Percentiles rank a stretch among this genome's conserved stretches.
These are phyloP conservation scores for Sarocladium brachiariae DNA, from an alignment of 2,329 filamentous ascomycete species.

Conservation along the genomic window DNA sequence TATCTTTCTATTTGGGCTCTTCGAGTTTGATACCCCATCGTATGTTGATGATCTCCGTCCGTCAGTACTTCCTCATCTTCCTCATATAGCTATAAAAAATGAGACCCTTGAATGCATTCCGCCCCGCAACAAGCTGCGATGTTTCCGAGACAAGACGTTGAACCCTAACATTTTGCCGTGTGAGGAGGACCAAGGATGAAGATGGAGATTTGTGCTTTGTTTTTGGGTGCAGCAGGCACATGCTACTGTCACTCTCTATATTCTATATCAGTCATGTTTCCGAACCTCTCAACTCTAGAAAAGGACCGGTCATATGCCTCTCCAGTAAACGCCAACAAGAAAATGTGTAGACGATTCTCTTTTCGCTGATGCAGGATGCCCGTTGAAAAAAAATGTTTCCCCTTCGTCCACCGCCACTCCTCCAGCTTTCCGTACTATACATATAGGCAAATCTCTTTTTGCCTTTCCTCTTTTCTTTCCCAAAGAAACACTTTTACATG, in stretches of 20 bases:
- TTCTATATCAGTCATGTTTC: slow-evolving; percentile 4
- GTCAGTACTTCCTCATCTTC: too few relatives aligned
- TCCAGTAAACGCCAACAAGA: slow-evolving; percentile 5
- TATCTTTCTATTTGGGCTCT: too few relatives aligned
- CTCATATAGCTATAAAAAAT: too few relatives aligned
- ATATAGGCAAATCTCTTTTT: background rate
- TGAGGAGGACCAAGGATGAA: background rate
- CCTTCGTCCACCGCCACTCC: background rate
- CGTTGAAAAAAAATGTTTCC: too few relatives aligned
- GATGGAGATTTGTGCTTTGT: slow-evolving; percentile 4
- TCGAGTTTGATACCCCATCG: too few relatives aligned
- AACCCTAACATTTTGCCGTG: too few relatives aligned
- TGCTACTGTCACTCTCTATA: slow-evolving; percentile 1
- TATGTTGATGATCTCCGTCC: too few relatives aligned
- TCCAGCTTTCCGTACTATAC: background rate
- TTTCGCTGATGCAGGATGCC: slow-evolving; percentile 9
- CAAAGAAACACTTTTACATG: too few relatives aligned
- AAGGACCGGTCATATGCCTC: background rate
- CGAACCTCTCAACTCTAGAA: background rate
- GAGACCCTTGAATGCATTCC: too few relatives aligned
- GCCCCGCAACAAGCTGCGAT: too few relatives aligned
- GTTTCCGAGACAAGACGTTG: too few relatives aligned
- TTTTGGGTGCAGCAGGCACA: background rate
- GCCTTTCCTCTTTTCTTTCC: too few relatives aligned
- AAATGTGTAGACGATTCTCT: slow-evolving; percentile 1